Evolutionary conservation across 805 yeast species (phyloP).

Genomic region (Yarrowia keelungensis): DNA sequence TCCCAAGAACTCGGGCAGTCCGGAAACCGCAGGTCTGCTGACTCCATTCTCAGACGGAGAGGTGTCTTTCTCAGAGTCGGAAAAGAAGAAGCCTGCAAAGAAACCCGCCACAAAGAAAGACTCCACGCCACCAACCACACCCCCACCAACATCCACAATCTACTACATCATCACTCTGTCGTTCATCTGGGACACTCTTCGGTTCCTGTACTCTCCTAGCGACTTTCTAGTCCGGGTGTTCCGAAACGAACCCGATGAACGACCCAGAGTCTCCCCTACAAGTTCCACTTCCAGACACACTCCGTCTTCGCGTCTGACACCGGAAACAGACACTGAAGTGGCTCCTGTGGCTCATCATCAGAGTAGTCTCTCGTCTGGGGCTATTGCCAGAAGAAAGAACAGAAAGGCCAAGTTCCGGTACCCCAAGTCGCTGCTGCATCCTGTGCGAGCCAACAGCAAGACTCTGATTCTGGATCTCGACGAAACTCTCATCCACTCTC

Average conservation of each 20-base stretch:
- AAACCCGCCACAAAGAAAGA: neutral
- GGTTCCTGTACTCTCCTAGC: conserved; percentile 13
- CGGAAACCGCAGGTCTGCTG: conserved; percentile 1
- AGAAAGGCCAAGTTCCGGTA: conserved; percentile 27
- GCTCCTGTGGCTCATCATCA: neutral
- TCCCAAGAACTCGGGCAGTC: neutral
- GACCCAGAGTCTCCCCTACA: neutral
- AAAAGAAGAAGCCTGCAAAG: conserved; percentile 7
- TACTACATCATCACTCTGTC: conserved; percentile 27
- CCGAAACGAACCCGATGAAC: conserved; percentile 33
- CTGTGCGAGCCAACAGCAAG: conserved; percentile 53
- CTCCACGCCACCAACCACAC: neutral
- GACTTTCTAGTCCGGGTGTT: conserved; percentile 25
- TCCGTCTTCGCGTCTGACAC: conserved; percentile 6
- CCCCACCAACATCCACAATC: conserved; percentile 10
- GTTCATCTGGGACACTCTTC: conserved; percentile 33
- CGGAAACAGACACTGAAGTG: conserved; percentile 13
- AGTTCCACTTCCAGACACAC: neutral
- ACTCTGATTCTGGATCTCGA: conserved; percentile 88
- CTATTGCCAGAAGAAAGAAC: conserved; percentile 1
- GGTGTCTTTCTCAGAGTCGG: conserved; percentile 20
- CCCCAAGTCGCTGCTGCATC: conserved; percentile 32
- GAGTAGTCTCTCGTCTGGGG: neutral
- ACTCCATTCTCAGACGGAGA: conserved; percentile 31
- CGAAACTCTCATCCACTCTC: conserved; percentile 92